Conservation (phyloP, 140 eudicot genomes). For the Senecio squalidus region DNA sequence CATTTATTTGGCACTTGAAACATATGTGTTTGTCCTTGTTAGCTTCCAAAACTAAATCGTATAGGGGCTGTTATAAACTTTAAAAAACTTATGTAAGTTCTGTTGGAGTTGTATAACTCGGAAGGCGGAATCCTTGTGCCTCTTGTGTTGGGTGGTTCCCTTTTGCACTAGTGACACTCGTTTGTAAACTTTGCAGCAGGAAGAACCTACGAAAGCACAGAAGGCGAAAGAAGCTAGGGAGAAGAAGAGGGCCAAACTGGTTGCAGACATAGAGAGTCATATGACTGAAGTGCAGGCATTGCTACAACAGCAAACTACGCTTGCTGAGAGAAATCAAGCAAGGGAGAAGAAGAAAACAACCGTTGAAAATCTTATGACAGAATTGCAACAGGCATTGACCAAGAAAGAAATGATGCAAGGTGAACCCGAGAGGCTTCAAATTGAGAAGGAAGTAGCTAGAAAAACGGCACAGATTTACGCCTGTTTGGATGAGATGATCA, state of each 20-base stretch:
- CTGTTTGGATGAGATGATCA: neutral
- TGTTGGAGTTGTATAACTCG: too few species aligned
- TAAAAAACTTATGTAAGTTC: too few species aligned
- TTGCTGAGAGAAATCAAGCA: neutral
- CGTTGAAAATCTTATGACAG: neutral
- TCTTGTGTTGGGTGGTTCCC: too few species aligned
- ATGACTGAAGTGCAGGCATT: slow-evolving; percentile 1
- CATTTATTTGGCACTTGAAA: too few species aligned
- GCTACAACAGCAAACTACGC: neutral
- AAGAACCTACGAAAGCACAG: slow-evolving; percentile 15
- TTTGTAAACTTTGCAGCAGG: slow-evolving; percentile 1
- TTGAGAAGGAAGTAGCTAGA: neutral
- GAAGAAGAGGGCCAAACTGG: slow-evolving; percentile 9
- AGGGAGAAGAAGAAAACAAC: neutral
- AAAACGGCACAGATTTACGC: neutral
- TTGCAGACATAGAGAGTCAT: neutral
- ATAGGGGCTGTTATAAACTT: too few species aligned
- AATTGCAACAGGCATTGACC: neutral
- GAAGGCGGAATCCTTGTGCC: too few species aligned
- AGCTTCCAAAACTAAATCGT: too few species aligned
- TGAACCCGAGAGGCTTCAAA: neutral
- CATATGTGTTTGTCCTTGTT: too few species aligned
- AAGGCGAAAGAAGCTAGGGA: slow-evolving; percentile 14
- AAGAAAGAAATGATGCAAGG: neutral
- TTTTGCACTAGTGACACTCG: neutral